Conservation (phyloP, 768 basidiomycete genomes). For the Auriscalpium vulgare region DNA sequence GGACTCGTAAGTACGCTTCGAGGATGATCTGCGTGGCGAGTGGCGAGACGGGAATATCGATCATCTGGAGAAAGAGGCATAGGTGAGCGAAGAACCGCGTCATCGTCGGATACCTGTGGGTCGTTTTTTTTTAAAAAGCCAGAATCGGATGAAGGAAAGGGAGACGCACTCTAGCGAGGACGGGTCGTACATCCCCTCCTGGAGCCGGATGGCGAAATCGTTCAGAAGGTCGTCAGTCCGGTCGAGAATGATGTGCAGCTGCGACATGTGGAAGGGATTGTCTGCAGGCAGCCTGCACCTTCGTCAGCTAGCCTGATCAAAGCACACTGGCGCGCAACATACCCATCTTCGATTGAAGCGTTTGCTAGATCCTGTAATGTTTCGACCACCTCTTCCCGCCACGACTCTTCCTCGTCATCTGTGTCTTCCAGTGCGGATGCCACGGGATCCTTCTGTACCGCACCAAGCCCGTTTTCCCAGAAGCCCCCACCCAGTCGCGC, state of each 20-base stretch:
- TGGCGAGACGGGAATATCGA: constrained; percentile 66
- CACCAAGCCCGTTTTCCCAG: constrained; percentile 63
- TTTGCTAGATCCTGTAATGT: constrained; percentile 51
- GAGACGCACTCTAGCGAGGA: constrained; percentile 48
- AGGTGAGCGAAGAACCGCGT: constrained; percentile 92
- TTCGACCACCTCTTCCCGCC: constrained; percentile 56
- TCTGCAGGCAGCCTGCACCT: constrained; percentile 46
- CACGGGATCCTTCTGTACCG: constrained; percentile 29
- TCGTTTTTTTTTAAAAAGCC: constrained; percentile 6
- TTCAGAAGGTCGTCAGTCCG: constrained; percentile 61
- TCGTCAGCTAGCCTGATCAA: not conserved
- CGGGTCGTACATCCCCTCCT: constrained; percentile 39
- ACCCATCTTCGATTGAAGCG: constrained; percentile 62
- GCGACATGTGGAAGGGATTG: constrained; percentile 77
- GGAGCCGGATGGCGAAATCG: constrained; percentile 53
- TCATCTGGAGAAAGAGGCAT: constrained; percentile 80
- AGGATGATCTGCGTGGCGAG: constrained; percentile 73
- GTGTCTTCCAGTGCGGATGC: constrained; percentile 15
- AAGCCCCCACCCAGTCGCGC: constrained; percentile 58
- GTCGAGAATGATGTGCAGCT: constrained; percentile 70
- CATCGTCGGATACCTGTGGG: constrained; percentile 58
- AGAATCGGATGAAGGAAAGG: constrained; percentile 3
- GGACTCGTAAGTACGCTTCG: constrained; percentile 80
- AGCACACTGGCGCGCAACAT: constrained; percentile 8
- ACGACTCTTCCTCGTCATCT: constrained; percentile 42